Evolutionary conservation across 2,329 filamentous ascomycete genomes (phyloP), one percentile per base, ranked within the genome.

Genomic region (Talaromyces funiculosus): DNA sequence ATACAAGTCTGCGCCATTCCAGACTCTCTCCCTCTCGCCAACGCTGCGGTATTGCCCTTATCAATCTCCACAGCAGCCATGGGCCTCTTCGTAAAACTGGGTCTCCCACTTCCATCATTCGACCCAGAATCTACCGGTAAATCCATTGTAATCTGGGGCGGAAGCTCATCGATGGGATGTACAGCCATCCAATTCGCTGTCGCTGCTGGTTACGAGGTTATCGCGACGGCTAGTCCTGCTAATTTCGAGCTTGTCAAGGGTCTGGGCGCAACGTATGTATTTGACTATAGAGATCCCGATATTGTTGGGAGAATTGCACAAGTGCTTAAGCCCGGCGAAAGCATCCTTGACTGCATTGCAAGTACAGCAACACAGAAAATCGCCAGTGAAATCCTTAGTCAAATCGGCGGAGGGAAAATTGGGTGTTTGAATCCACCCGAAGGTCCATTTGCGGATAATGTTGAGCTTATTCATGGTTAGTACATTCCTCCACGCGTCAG

Each of bases 121-220:
- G 18, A 26, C 5, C 38, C 58, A 4, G 38, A 26, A 10, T 24
- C 45, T 16, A 5, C 16, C 6, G 49, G 38, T n/a, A 42, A 60
- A 80, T 24, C 47, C 2, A 16, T 60, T 14, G 3, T 60, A 10
- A 54, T 60, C 24, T 60, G 58, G 79, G 81, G 81, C 20, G 82
- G 80, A 1, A 75, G 77, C 5, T 77, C 77, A 0, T 72, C 71
- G 12, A 77, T 79, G 1, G 79, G 80, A 0, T 71, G 71, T 31
- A 66, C 65, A 3, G 76, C 73, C 1, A 74, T 79, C 35, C 78
- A 80, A 60, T 64, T 78, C 18, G 77, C 77, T 0, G 68, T 64
- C 1, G 72, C 70, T 1, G 64, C 74, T 26, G 75, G 76, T 7
- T 70, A 74, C 53, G 70, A 71, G 24, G 75, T 80, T 14, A 64